phyloP scores from a whole-genome alignment of 345 rosid species.

The Populus tremula region DNA sequence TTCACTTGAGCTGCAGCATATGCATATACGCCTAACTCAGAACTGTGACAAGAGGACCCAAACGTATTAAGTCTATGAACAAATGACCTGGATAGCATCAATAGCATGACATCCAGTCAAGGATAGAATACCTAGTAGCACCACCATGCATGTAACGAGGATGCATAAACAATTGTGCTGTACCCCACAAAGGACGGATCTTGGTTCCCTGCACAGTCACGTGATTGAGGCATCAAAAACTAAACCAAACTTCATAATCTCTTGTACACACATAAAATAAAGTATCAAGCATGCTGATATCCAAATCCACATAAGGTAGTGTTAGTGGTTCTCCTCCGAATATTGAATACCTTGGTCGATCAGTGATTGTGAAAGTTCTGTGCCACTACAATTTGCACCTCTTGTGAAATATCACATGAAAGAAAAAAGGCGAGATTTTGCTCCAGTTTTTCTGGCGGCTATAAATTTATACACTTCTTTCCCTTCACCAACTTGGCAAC shows the following conservation, averaged over 20 bases:
- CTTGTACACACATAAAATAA: background rate
- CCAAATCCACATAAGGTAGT: background rate
- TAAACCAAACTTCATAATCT: background rate
- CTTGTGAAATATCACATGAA: no score
- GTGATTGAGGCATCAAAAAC: background rate
- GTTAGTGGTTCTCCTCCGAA: no score
- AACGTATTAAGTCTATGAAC: background rate
- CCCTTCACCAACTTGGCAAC: background rate
- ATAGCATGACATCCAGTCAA: background rate
- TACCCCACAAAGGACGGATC: slow-evolving; percentile 84
- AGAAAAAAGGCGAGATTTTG: no score
- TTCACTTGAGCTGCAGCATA: slow-evolving; percentile 98
- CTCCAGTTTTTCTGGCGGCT: background rate
- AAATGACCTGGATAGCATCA: background rate
- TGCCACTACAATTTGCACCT: background rate
- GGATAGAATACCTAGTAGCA: slow-evolving; percentile 67
- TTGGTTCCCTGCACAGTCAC: slow-evolving; percentile 56
- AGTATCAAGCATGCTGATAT: background rate
- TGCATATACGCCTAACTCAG: slow-evolving; percentile 84
- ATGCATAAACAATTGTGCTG: slow-evolving; percentile 91
- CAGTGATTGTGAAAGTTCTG: background rate
- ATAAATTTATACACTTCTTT: background rate
- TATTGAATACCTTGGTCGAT: background rate
- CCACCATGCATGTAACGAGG: slow-evolving; percentile 98
- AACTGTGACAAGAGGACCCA: slow-evolving; percentile 36